Evolutionary conservation across 1,139 yeast species (phyloP), one percentile per base, ranked within the genome.

Genomic region (Casaregolazyma suthepensis): DNA sequence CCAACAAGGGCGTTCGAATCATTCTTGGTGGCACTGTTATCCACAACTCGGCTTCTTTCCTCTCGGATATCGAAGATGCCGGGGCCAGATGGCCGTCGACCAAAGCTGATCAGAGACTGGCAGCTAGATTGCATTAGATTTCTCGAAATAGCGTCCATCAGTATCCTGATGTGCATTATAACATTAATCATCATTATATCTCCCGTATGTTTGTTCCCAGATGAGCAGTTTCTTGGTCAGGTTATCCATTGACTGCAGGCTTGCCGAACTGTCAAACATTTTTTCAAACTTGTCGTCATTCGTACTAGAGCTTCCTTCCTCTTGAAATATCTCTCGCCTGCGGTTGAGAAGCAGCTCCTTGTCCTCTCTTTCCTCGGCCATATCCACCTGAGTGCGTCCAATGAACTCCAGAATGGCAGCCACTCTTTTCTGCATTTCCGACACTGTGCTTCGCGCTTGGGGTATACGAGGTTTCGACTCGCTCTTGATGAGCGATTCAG

Each of bases 321-420:
- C 17, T n/a, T 22, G 15, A 54, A 51, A 56, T 22, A 63, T 53
- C 35, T 46, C 44, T 29, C 56, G 54, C n/a, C 63, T 52, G 44
- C 59, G 62, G 9, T 52, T 72, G 49, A 79, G 71, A 55, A 83
- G 67, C 58, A 75, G 76, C 44, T 74, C 71, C 61, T 87, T 80
- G 55, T 77, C 76, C 9, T 75, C 72, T 59, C 83, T 82, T 63
- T 90, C 96, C 51, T 79, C 81, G 46, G 83, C 84, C 57, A 90
- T 72, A 64, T 93, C 97, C 55, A 82, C 69, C 66, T 89, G 96
- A 1, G 95, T 85, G 49, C 96, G 76, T 7, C 89, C 89, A 31
- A 91, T 77, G 77, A 91, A 93, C 71, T 93, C 98, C 63, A 91
- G 74, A 18, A 93, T 90, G 2, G 96, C 95, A 4, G 91, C 87